Base-by-base conservation (phyloP, 2,329 filamentous ascomycete genomes). In the Xylaria arbuscula region DNA sequence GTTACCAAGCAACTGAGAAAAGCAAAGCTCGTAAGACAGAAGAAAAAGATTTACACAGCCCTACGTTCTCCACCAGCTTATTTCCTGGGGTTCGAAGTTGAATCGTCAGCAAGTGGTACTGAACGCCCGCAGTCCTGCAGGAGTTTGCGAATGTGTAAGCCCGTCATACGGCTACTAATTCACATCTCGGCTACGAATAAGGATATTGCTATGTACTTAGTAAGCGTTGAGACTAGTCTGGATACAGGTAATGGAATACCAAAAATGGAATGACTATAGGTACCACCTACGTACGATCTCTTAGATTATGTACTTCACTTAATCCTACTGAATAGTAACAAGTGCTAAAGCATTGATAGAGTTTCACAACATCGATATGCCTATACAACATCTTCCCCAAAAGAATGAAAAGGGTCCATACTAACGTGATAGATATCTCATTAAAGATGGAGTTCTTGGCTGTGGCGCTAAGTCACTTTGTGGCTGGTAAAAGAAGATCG, bases 141-240 rank as follows among this genome's bases (percentile, higher is more conserved):
- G 55, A 64, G 7, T 60, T 56, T 61, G 65, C 61, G 55, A 64
- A 51, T 19, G 24, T 53, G 61, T 67, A 55, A 60, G 65, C 48
- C 24, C 24, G 11, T 51, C 10, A 32, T 28, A 32, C 34, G 15
- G 24, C 45, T 42, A 60, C 59, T 50, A 48, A 45, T 58, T 45
- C n/a, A 6, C 9, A 38, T 22, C 5, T 22, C 34, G n/a, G 13
- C n/a, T 38, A 17, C 34, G 6, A 15, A 55, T 38, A n/a, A 22
- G 34, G 51, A 55, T 38, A n/a, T 38, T 22, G 32, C 51, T 36
- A 22, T 36, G 51, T 55, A n/a, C n/a, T n/a, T n/a, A n/a, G n/a
- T n/a, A 55, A 55, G 51, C 32, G 15, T 36, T 19, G 32, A 38
- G 9, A 36, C 32, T 55, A 55, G 51, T 38, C n/a, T n/a, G 7